Evolutionary conservation across 345 rosid species (phyloP).

Genomic region (Corchorus olitorius): DNA sequence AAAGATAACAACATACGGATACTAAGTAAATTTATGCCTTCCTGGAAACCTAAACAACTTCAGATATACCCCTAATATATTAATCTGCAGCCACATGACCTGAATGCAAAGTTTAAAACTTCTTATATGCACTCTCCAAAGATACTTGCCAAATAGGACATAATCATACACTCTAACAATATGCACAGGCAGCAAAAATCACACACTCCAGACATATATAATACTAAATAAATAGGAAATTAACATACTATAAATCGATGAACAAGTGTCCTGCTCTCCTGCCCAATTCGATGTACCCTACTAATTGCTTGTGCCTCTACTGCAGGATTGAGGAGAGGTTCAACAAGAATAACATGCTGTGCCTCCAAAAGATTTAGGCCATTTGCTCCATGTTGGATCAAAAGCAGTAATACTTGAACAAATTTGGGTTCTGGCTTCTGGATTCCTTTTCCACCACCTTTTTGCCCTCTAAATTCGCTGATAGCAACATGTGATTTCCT

Average conservation of each 20-base stretch:
- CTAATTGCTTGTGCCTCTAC: conserved; percentile 97
- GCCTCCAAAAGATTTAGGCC: conserved; percentile 98
- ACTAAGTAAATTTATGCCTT: background rate
- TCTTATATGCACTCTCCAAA: background rate
- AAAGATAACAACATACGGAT: background rate
- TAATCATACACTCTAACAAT: background rate
- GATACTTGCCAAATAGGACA: background rate
- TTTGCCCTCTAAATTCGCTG: conserved; percentile 68
- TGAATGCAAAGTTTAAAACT: background rate
- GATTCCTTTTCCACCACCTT: conserved; percentile 30
- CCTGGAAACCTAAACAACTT: conserved; percentile 1
- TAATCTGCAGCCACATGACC: background rate
- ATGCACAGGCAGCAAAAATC: background rate
- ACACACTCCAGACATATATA: background rate
- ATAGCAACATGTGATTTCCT: conserved; percentile 89
- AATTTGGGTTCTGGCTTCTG: conserved; percentile 34
- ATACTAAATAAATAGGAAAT: conserved; percentile 6
- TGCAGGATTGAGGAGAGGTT: conserved; percentile 94
- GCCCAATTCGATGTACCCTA: conserved; percentile 93
- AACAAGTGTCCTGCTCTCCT: conserved; percentile 71
- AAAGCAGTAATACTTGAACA: conserved; percentile 76
- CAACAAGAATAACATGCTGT: conserved; percentile 90
- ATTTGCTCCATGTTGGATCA: conserved; percentile 95
- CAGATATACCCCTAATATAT: background rate
- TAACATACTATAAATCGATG: conserved; percentile 83